A percentile compares a stretch with the other conserved stretches of the same genome.
phyloP scores from a whole-genome alignment of 495 filamentous ascomycete genomes.

The Glutinoglossum americanum region DNA sequence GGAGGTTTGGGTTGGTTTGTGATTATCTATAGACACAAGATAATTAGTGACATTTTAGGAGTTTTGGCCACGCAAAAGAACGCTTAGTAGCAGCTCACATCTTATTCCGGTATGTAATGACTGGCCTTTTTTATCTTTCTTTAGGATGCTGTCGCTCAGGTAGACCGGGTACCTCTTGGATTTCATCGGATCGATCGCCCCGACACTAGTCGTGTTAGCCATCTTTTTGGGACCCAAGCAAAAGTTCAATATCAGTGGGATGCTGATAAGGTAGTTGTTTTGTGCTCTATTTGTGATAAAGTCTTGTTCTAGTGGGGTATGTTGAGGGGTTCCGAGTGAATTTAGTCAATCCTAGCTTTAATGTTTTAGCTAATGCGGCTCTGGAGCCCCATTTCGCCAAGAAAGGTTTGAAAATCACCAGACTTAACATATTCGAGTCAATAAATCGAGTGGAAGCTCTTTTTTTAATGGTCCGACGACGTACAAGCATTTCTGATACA shows the following conservation, averaged over 20 bases:
- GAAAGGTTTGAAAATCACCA: too few species aligned
- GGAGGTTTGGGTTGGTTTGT: conserved; percentile 8
- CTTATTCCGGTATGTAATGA: neutral
- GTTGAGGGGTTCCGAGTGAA: too few species aligned
- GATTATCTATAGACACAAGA: conserved; percentile 4
- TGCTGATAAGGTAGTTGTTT: neutral
- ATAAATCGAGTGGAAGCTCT: too few species aligned
- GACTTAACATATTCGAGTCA: too few species aligned
- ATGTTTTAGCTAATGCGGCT: too few species aligned
- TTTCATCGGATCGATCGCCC: neutral
- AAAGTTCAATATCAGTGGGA: neutral
- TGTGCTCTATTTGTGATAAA: neutral
- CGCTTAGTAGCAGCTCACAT: neutral
- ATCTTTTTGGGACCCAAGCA: neutral
- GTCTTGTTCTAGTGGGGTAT: too few species aligned
- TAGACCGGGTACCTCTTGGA: conserved; percentile 1
- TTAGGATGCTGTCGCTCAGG: neutral
- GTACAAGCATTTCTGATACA: too few species aligned
- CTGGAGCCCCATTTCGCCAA: too few species aligned
- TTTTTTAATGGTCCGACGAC: too few species aligned
- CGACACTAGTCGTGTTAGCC: neutral
- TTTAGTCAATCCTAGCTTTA: too few species aligned
- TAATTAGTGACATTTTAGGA: neutral
- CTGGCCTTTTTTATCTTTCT: neutral
- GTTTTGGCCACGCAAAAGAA: neutral